These are phyloP conservation scores for Russula sp. DNA, from an alignment of 768 basidiomycete species.

Conservation along the genomic window DNA sequence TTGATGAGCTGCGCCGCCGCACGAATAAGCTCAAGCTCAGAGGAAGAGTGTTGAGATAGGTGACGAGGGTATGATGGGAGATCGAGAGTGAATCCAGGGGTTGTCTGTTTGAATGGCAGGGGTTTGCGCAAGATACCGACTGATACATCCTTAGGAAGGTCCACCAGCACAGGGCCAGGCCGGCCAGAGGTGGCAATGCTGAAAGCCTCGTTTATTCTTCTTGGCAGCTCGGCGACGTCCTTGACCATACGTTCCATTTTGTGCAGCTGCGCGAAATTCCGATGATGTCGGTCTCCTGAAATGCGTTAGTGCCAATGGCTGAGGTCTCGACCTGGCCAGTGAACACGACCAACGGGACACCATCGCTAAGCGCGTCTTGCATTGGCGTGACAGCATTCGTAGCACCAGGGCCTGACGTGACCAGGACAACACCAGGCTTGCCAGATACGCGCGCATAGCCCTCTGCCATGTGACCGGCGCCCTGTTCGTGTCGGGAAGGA, in stretches of 20 bases:
- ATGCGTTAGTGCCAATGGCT: constrained; percentile 98
- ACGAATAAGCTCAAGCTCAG: constrained; percentile 62
- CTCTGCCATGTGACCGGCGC: constrained; percentile 98
- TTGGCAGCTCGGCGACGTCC: constrained; percentile 89
- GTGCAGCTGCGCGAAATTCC: constrained; percentile 97
- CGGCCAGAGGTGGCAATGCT: constrained; percentile 97
- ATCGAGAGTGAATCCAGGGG: constrained; percentile 70
- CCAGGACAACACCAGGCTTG: constrained; percentile 95
- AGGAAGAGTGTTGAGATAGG: constrained; percentile 38
- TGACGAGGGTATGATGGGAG: constrained; percentile 71
- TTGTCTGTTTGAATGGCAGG: constrained; percentile 81
- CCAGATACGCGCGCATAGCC: constrained; percentile 98
- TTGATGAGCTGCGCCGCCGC: constrained; percentile 91
- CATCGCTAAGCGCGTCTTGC: constrained; percentile 95
- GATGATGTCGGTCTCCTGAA: constrained; percentile 97
- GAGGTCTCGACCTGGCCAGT: constrained; percentile 96
- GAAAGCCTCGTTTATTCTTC: constrained; percentile 98
- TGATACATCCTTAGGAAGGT: constrained; percentile 96
- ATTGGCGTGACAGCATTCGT: constrained; percentile 98
- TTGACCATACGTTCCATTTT: constrained; percentile 99
- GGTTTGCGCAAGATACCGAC: constrained; percentile 85
- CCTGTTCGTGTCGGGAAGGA: constrained; percentile 96
- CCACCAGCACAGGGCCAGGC: constrained; percentile 96
- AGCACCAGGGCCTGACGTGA: constrained; percentile 96
- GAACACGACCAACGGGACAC: constrained; percentile 92